These are phyloP conservation scores for Lentinula sp. DNA, from an alignment of 768 basidiomycete genomes.

Conservation along the genomic window DNA sequence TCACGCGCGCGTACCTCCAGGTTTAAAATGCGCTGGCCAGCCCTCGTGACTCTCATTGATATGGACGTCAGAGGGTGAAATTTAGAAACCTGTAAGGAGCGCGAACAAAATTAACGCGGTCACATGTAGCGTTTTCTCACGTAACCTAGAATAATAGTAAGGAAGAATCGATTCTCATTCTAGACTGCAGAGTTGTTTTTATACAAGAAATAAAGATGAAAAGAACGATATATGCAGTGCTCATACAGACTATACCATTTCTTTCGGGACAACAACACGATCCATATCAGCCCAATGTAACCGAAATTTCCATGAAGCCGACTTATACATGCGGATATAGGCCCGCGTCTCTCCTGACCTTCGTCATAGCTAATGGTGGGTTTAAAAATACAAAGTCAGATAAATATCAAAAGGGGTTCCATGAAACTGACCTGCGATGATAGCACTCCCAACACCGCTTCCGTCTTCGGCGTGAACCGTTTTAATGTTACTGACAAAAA, in stretches of 20 bases:
- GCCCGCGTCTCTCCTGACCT: conserved; percentile 53
- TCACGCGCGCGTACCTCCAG: background rate
- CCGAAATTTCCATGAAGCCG: conserved; percentile 15
- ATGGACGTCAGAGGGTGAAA: background rate
- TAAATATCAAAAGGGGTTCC: background rate
- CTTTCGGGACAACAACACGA: background rate
- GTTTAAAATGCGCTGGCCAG: background rate
- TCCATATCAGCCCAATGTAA: background rate
- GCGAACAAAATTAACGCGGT: background rate
- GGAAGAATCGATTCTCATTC: too few species aligned
- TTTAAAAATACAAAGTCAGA: background rate
- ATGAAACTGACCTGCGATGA: conserved; percentile 69
- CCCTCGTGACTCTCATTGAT: background rate
- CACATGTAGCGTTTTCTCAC: background rate
- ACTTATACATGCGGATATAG: conserved; percentile 32
- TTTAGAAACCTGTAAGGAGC: background rate
- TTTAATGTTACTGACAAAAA: conserved; percentile 43
- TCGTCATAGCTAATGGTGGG: conserved; percentile 60
- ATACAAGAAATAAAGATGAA: background rate
- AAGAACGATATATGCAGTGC: background rate
- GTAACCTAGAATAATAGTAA: too few species aligned
- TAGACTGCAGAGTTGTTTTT: conserved; percentile 3
- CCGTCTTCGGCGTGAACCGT: conserved; percentile 88
- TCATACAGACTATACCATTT: too few species aligned
- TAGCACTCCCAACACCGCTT: conserved; percentile 92